Base-by-base conservation (phyloP, 1,139 yeast genomes). In the Saccharomycopsis hybrid region DNA sequence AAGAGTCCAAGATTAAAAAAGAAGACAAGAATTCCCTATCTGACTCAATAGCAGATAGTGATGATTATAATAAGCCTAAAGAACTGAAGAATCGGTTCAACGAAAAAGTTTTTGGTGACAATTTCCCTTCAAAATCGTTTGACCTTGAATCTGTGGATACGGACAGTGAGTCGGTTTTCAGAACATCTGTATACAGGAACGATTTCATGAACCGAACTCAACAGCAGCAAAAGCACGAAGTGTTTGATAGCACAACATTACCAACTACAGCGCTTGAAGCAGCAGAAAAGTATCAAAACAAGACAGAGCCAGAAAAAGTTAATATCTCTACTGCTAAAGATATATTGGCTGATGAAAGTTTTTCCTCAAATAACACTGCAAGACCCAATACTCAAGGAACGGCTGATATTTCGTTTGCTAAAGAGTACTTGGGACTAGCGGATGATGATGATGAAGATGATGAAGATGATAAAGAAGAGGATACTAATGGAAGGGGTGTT, bases 101-200 rank as follows among this genome's bases (percentile, higher is more conserved):
- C 13, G 46, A 33, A 39, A 39, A 35, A n/a, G 54, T 49, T 5
- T 49, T 52, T 36, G 53, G 53, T 8, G 53, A 48, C 28, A 52
- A 48, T 44, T 51, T 46, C 18, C 48, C 50, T 29, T 44, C 55
- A 5, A 43, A 37, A 3, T 29, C 43, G 8, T 11, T 7, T 24
- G 52, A 50, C 18, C 25, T 30, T 28, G 51, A 52, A 13, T 49
- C 53, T 7, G 29, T 46, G 2, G 33, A 44, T 28, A 49, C 49
- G 1, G 52, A 50, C 36, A 40, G 43, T 30, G n/a, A 18, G 27
- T 28, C 29, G 3, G 53, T 40, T 11, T 52, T 52, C 42, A 33
- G 55, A 29, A 45, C 52, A 5, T 48, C 51, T 24, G 41, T 50
- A 5, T 52, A 47, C 31, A 41, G 46, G 9, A 50, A 47, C 44